phyloP scores from a whole-genome alignment of 805 yeast species.

The Pichia membranifaciens region DNA sequence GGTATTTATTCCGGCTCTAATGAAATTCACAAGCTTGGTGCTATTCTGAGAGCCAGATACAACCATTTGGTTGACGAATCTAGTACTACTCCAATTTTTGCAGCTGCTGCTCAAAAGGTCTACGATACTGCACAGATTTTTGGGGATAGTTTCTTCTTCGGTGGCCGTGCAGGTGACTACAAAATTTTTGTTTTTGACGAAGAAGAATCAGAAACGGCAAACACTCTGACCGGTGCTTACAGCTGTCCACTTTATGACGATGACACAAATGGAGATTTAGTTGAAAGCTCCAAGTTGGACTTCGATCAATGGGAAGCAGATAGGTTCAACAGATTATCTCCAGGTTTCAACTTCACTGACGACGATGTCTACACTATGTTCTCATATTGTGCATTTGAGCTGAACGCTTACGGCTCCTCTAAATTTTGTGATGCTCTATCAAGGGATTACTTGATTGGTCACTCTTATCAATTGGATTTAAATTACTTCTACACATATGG shows the following conservation, averaged over 20 bases:
- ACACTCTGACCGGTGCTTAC: neutral
- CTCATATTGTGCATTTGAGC: neutral
- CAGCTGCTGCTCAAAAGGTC: neutral
- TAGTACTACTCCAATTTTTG: neutral
- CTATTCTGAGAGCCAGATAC: neutral
- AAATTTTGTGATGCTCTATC: conserved; percentile 1
- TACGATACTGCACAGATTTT: neutral
- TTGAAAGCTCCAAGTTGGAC: neutral
- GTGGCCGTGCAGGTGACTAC: neutral
- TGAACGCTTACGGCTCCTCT: neutral
- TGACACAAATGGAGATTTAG: neutral
- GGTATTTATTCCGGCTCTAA: neutral
- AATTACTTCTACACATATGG: neutral
- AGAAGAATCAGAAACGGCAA: neutral
- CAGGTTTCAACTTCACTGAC: conserved; percentile 1
- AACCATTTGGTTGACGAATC: neutral
- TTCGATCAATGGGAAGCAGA: neutral
- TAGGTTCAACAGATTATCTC: neutral
- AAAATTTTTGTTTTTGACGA: neutral
- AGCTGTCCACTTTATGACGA: neutral
- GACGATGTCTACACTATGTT: neutral
- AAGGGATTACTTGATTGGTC: neutral
- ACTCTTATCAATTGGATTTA: neutral
- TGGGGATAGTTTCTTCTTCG: neutral
- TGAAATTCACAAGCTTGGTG: neutral